A percentile compares a stretch with the other conserved stretches of the same genome.
phyloP scores from a whole-genome alignment of 176 grass and related monocot genomes.

The Sorghum bicolor region Sorghum_bicolor_NCBIv3 NC_012875.2:58958001-58958500 shows the following conservation, averaged over 20 bases:
- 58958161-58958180: conserved; percentile 76
- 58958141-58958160: conserved; percentile 87
- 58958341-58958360: conserved; percentile 23
- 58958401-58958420: conserved; percentile 20
- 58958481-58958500: background rate
- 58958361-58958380: background rate
- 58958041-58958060: conserved; percentile 69
- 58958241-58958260: conserved; percentile 60
- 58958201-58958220: conserved; percentile 50
- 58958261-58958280: conserved; percentile 54
- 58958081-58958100: conserved; percentile 79
- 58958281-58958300: conserved; percentile 63
- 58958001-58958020: conserved; percentile 86
- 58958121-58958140: conserved; percentile 86
- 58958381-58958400: conserved; percentile 15
- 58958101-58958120: conserved; percentile 53
- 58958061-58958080: conserved; percentile 82
- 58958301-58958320: conserved; percentile 81
- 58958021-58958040: conserved; percentile 75
- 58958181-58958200: conserved; percentile 40
- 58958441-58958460: conserved; percentile 41
- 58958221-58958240: conserved; percentile 73
- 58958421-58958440: background rate
- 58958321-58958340: conserved; percentile 60
- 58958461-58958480: conserved; percentile 24